Percentiles rank a stretch among this genome's conserved stretches.
Conservation (phyloP, 306 rosid genomes). For the Cicer arietinum region DNA sequence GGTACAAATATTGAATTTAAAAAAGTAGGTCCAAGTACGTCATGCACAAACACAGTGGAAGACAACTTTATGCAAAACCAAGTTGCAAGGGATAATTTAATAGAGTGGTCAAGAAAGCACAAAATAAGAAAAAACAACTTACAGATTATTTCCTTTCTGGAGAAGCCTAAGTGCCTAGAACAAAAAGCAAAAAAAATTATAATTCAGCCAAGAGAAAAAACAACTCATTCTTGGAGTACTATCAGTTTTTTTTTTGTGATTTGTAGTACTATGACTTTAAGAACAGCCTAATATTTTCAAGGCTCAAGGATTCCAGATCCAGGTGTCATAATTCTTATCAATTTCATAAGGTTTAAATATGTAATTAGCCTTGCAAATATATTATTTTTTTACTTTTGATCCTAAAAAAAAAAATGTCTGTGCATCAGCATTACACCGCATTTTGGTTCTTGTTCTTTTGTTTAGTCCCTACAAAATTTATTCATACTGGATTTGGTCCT, state of each 20-base stretch:
- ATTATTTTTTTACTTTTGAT: no score
- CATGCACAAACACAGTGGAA: not conserved
- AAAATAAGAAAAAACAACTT: not conserved
- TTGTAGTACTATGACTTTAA: not conserved
- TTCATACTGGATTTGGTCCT: no score
- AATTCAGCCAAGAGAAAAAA: not conserved
- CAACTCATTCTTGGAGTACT: not conserved
- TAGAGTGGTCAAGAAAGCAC: not conserved
- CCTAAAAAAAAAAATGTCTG: no score
- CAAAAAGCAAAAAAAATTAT: not conserved
- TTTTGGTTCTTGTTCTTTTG: no score
- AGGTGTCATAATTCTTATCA: not conserved
- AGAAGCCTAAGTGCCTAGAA: not conserved
- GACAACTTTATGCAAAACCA: not conserved
- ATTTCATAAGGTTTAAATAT: not conserved
- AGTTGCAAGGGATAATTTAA: not conserved
- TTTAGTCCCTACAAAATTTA: no score
- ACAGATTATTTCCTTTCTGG: not conserved
- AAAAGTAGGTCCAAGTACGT: not conserved
- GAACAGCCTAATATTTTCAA: slow-evolving; percentile 2
- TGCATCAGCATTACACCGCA: no score
- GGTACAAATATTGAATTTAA: not conserved
- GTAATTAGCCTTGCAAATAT: no score
- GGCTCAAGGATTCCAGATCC: not conserved
- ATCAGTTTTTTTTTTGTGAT: no score